Evolutionary conservation across 371 early-diverging fungal species (phyloP).

Genomic region (Circinella minor): DNA sequence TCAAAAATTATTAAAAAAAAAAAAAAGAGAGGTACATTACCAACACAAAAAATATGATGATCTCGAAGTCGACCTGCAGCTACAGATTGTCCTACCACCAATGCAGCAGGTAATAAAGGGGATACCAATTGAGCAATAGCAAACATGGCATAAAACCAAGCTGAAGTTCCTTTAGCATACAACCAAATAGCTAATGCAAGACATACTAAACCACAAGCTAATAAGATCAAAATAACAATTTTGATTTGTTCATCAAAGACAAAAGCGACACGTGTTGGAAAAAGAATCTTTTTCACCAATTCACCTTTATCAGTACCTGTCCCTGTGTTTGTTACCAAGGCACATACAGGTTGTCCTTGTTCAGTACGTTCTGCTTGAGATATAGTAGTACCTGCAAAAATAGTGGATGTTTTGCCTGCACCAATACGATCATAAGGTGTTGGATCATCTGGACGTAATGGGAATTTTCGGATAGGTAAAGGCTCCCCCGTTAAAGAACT

Average conservation of each 20-base stretch:
- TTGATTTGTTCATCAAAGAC: constrained; percentile 74
- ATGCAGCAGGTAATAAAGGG: constrained; percentile 63
- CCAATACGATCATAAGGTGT: constrained; percentile 40
- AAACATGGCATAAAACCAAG: constrained; percentile 73
- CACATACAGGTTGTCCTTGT: constrained; percentile 39
- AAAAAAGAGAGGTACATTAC: neutral
- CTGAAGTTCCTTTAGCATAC: constrained; percentile 46
- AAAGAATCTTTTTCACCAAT: constrained; percentile 76
- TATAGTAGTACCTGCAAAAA: constrained; percentile 57
- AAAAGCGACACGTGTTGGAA: constrained; percentile 66
- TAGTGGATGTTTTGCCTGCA: constrained; percentile 57
- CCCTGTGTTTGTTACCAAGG: constrained; percentile 73
- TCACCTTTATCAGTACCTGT: constrained; percentile 77
- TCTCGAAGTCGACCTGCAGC: constrained; percentile 70
- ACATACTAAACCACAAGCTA: constrained; percentile 58
- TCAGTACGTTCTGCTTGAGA: constrained; percentile 47
- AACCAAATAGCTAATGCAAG: constrained; percentile 59
- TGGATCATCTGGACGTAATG: constrained; percentile 39
- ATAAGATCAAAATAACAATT: constrained; percentile 62
- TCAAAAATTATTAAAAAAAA: too few relatives aligned
- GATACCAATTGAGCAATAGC: constrained; percentile 76
- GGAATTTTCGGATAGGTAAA: constrained; percentile 66
- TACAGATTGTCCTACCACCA: constrained; percentile 79
- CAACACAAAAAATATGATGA: constrained; percentile 71
- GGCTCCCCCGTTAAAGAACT: constrained; percentile 72